Evolutionary conservation across 2,329 filamentous ascomycete species (phyloP).

Genomic region (Ceratocystis huliohia): DNA sequence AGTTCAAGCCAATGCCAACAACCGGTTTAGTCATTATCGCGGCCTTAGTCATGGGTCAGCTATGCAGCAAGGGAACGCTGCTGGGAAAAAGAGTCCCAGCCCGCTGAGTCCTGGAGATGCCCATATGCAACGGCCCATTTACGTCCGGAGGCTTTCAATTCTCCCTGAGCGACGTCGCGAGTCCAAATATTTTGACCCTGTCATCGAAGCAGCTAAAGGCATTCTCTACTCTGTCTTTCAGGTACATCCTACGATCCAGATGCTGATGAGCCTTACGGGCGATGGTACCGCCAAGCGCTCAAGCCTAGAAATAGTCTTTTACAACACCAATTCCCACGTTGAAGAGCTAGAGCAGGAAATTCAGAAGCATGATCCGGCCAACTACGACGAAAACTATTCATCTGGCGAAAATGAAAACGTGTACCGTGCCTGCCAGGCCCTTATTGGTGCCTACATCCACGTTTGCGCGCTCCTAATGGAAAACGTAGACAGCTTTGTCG

Average conservation of each 20-base stretch:
- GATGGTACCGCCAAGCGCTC: constrained; percentile 49
- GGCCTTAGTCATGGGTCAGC: constrained; percentile 57
- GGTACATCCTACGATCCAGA: constrained; percentile 55
- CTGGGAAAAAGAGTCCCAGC: constrained; percentile 33
- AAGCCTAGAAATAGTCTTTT: constrained; percentile 54
- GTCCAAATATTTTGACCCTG: constrained; percentile 47
- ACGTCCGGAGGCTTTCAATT: constrained; percentile 50
- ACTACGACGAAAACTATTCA: constrained; percentile 29
- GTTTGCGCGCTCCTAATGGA: constrained; percentile 48
- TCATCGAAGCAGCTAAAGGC: constrained; percentile 53
- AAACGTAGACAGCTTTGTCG: constrained; percentile 51
- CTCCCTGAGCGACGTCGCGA: constrained; percentile 51
- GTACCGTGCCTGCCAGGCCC: constrained; percentile 48
- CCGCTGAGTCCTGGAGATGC: constrained; percentile 49
- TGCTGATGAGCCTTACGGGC: constrained; percentile 48
- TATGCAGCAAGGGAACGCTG: constrained; percentile 42
- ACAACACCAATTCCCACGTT: constrained; percentile 54
- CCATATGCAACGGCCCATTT: constrained; percentile 45
- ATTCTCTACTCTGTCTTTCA: constrained; percentile 56
- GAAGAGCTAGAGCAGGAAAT: constrained; percentile 54
- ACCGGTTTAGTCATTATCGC: constrained; percentile 54
- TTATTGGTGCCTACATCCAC: constrained; percentile 52
- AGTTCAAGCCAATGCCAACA: constrained; percentile 40
- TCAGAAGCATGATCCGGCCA: constrained; percentile 44
- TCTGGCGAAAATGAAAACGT: constrained; percentile 50